Evolutionary conservation across 176 grass and related monocot genomes (phyloP), one percentile per base, ranked within the genome.

Genomic region (Pontederia crassipes): DNA sequence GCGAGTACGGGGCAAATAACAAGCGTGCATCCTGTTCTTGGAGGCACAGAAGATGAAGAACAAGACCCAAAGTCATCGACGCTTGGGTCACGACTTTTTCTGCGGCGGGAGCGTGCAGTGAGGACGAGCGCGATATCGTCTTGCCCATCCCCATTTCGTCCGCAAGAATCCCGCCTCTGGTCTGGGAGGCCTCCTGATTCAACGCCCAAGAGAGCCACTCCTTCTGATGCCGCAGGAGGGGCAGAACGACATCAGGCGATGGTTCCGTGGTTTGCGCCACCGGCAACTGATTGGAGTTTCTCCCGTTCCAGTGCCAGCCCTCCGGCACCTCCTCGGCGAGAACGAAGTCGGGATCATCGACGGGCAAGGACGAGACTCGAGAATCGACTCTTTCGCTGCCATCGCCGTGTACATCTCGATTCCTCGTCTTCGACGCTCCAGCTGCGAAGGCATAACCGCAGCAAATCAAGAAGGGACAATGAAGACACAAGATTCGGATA

Each of bases 141-240:
- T 92, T 97, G 49, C 93, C 93, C 93, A 97, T 97, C 20, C 93
- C 87, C 93, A 97, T 97, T 75, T 92, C 93, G 28, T 97, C 87
- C 0, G 93, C 93, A 40, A 97, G 82, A 74, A 97, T 88, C 26
- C 93, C 93, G 1, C 87, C 87, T 28, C 54, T 83, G 8, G 79
- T 58, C 46, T 55, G 12, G 12, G 81, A 88, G 27, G 61, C 73
- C 74, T 97, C 93, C 80, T 91, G 87, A 26, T 59, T 81, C 12
- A 97, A 78, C 46, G 87, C 93, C 93, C 93, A 90, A 3, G 74
- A 75, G 8, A 97, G 93, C 87, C 87, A 91, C 75, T 97, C 87
- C 79, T 91, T 97, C 57, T 91, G 93, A 76, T 91, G 91, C 32
- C 93, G 77, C 28, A 97, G 78, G 14, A 97, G 55, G 15, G 72